Base-by-base conservation (phyloP, 768 basidiomycete genomes). In the Mycena maculata region DNA sequence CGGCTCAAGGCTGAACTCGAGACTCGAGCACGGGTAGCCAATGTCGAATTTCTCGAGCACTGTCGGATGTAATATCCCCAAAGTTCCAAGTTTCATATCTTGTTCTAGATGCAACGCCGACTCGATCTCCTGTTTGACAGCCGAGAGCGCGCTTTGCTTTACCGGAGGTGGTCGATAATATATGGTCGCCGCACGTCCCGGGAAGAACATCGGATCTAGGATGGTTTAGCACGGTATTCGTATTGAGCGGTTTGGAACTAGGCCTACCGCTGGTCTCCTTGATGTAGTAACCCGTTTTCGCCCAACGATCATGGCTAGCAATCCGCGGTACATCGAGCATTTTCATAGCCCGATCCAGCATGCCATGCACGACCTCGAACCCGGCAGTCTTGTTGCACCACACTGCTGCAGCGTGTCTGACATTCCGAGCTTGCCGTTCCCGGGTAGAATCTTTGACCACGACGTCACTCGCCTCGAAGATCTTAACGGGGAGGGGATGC, bases 311-410 rank as follows among this genome's bases (percentile, higher is more conserved):
- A 33, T 74, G 78, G 63, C 82, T 87, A 23, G 82, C 78, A 60
- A 98, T 92, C 71, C 90, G 87, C 41, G 95, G 92, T 38, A 99
- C 86, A 70, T 98, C 97, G 23, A 99, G 82, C 87, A 98, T 96
- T 78, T 91, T 92, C 98, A 99, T 99, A 39, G 94, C 87, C 54
- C 96, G 86, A 80, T 99, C 96, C 70, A 99, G 81, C 80, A 99
- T 82, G 36, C 98, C 98, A 77, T 99, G 98, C 13, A 96, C 91
- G 67, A 97, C 87, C 83, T 99, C 96, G 76, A 99, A 99, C 5
- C 96, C 96, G 39, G 96, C 98, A 16, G 92, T 94, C 82, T 94
- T 94, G 79, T 97, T 97, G 80, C 96, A 97, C 92, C 94, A 98
- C 42, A 99, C 87, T 0, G 93, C 97, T 0, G 90, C 95, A 1